phyloP scores from a whole-genome alignment of 2,329 filamentous ascomycete genomes.

The Bipolaris cookei region DNA sequence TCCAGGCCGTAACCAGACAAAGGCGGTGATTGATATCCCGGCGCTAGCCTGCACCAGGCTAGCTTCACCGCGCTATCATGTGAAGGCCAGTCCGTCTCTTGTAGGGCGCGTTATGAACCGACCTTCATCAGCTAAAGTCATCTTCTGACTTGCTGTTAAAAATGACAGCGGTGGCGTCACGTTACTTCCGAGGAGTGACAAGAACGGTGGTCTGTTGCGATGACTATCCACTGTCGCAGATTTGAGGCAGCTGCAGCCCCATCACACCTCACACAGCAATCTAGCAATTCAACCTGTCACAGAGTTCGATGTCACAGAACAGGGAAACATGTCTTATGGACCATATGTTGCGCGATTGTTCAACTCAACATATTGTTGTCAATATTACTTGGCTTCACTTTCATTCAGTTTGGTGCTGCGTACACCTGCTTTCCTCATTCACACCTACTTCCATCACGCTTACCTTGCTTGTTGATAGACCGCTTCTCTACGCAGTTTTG shows the following conservation, averaged over 20 bases:
- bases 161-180: not conserved
- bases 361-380: not conserved
- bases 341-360: not conserved
- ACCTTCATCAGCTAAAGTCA: not conserved
- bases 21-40: slow-evolving; percentile 13
- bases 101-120: not conserved
- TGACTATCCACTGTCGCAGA: slow-evolving; percentile 7
- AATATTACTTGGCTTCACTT: not conserved
- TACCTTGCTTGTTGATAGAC: not conserved
- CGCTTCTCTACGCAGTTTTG: not conserved
- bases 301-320: slow-evolving; percentile 1
- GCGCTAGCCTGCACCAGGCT: slow-evolving; percentile 19
- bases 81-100: slow-evolving; percentile 10
- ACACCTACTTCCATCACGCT: not conserved
- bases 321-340: not conserved
- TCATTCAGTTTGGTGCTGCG: not conserved
- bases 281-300: slow-evolving; percentile 20
- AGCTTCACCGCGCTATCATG: slow-evolving; percentile 22
- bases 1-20: slow-evolving; percentile 25
- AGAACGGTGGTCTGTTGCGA: not conserved
- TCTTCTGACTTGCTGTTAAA: not conserved
- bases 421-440: not conserved
- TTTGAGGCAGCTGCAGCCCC: slow-evolving; percentile 15
- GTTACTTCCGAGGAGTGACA: not conserved
- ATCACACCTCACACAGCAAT: slow-evolving; percentile 7